Evolutionary conservation across 257 asterid species (phyloP).

Genomic region (Rehmannia glutinosa): DNA sequence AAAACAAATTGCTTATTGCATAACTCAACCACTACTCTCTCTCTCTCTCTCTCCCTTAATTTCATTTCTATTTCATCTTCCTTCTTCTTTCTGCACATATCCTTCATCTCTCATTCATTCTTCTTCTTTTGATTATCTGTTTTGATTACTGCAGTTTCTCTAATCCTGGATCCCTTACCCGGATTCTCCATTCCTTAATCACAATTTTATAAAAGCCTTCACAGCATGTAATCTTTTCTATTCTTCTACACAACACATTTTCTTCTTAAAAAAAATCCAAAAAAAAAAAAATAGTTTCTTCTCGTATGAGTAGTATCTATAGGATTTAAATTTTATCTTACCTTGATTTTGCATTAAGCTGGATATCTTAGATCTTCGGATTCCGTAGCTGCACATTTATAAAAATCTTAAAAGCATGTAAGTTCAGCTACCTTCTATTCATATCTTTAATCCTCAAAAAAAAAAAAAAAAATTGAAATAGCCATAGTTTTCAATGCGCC

Average conservation of each 20-base stretch:
- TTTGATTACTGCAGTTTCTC: background rate
- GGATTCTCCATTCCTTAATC: conserved; percentile 14
- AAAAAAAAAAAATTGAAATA: conserved; percentile 19
- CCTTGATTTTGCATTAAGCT: conserved; percentile 22
- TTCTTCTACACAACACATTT: background rate
- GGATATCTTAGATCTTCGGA: conserved; percentile 31
- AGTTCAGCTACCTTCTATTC: conserved; percentile 14
- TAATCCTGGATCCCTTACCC: conserved; percentile 21
- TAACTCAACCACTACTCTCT: conserved; percentile 7
- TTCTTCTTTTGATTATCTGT: background rate
- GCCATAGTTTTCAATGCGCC: too few species aligned
- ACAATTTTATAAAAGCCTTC: conserved; percentile 22
- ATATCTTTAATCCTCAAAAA: background rate
- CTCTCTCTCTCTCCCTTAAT: background rate
- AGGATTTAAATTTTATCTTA: background rate
- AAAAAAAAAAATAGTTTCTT: background rate
- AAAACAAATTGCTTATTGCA: conserved; percentile 8
- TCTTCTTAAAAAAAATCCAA: conserved; percentile 3
- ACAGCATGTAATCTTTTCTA: conserved; percentile 14
- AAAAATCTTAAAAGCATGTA: conserved; percentile 62
- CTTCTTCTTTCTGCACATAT: background rate
- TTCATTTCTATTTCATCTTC: background rate
- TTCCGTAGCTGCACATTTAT: conserved; percentile 52
- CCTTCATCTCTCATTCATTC: too few species aligned
- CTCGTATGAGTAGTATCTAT: background rate